Conservation (phyloP, 208 protist genomes). For the Angomonas deanei region DNA sequence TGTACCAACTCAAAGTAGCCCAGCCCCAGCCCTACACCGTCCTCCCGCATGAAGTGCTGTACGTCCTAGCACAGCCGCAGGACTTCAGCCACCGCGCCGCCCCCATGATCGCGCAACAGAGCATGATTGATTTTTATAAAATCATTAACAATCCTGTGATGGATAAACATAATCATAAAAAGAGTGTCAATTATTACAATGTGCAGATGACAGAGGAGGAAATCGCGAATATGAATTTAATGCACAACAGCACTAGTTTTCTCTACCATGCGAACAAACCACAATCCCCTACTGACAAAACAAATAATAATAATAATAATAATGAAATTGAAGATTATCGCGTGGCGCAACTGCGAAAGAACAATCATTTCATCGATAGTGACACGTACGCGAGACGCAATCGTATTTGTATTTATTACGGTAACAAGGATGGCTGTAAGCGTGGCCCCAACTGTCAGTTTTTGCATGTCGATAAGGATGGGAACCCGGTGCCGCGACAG, state of each 20-base stretch:
- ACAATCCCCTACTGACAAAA: background rate
- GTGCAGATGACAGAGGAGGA: background rate
- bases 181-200: background rate
- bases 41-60: constrained; percentile 34
- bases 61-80: constrained; percentile 37
- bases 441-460: constrained; percentile 60
- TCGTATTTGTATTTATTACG: constrained; percentile 56
- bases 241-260: background rate
- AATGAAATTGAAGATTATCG: constrained; percentile 63
- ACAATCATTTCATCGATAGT: constrained; percentile 35
- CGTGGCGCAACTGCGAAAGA: constrained; percentile 60
- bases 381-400: background rate
- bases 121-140: constrained; percentile 75
- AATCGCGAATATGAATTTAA: background rate
- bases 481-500: constrained; percentile 12
- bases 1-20: constrained; percentile 53
- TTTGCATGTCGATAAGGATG: constrained; percentile 51
- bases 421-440: constrained; percentile 55
- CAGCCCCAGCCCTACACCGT: constrained; percentile 59
- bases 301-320: constrained; percentile 5
- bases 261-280: background rate
- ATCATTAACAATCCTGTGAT: constrained; percentile 48
- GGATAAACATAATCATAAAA: constrained; percentile 9
- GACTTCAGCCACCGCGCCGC: constrained; percentile 55
- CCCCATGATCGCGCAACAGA: constrained; percentile 58